Conservation (phyloP, 805 yeast genomes). For the Metschnikowia peoriensis region DNA sequence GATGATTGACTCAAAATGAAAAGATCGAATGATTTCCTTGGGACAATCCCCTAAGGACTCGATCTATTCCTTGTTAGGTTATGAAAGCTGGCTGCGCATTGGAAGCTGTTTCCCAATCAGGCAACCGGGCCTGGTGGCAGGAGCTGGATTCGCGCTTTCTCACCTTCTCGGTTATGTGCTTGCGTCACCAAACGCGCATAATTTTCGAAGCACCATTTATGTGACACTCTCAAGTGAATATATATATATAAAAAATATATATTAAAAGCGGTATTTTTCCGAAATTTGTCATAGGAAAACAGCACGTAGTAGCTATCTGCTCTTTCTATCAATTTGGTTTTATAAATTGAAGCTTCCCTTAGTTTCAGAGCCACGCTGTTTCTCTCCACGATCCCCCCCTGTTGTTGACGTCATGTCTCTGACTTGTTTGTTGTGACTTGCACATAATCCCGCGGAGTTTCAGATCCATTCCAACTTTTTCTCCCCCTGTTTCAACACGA, state of each 20-base stretch:
- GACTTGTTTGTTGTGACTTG: conserved; percentile 5
- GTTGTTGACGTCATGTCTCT: not conserved
- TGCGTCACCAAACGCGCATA: not conserved
- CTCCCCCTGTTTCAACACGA: not conserved
- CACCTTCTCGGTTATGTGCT: not conserved
- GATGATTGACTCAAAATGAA: not conserved
- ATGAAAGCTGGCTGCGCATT: conserved; percentile 5
- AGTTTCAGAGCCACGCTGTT: no score
- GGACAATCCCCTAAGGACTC: no score
- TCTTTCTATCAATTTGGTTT: no score
- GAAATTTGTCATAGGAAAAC: no score
- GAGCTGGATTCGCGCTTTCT: conserved; percentile 2
- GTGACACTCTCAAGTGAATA: no score
- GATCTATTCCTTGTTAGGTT: not conserved
- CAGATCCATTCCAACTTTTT: not conserved
- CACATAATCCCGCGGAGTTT: not conserved
- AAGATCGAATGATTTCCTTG: not conserved
- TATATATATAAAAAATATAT: no score
- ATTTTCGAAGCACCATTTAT: not conserved
- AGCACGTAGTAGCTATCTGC: no score
- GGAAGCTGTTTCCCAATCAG: conserved; percentile 1
- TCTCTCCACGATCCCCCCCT: no score
- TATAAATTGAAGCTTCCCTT: not conserved
- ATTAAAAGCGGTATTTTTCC: no score
- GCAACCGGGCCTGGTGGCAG: conserved; percentile 3